A percentile compares a stretch with the other conserved stretches of the same genome.
Evolutionary conservation across 805 yeast genomes (phyloP).

Genomic region (Kodamaea lidongshanica): DNA sequence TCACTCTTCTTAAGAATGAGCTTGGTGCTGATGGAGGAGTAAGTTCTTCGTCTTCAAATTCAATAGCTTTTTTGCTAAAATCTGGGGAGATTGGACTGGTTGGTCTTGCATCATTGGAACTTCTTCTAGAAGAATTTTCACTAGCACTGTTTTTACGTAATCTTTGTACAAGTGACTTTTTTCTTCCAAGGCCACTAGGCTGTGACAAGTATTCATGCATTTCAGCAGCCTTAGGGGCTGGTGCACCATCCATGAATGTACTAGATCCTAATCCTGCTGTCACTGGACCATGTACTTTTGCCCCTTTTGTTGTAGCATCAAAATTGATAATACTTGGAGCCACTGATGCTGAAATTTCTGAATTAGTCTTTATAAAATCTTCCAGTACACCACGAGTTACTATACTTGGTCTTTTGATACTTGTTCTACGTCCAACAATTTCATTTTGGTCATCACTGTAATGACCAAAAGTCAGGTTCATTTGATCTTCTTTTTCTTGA

Average conservation of each 20-base stretch:
- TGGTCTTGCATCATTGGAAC: slow-evolving; percentile 22
- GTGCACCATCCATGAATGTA: slow-evolving; percentile 93
- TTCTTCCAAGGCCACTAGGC: slow-evolving; percentile 57
- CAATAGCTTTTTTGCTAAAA: slow-evolving; percentile 12
- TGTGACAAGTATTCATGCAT: slow-evolving; percentile 22
- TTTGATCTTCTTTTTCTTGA: slow-evolving; percentile 42
- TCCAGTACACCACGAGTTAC: no score
- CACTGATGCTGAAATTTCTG: slow-evolving; percentile 19
- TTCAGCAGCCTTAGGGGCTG: slow-evolving; percentile 53
- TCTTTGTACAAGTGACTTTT: slow-evolving; percentile 76
- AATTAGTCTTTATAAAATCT: slow-evolving; percentile 8
- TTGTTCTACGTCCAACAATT: slow-evolving; percentile 26
- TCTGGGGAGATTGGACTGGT: slow-evolving; percentile 8
- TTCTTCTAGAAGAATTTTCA: slow-evolving; percentile 27
- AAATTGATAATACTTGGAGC: slow-evolving; percentile 52
- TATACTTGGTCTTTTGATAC: slow-evolving; percentile 8
- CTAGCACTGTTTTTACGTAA: slow-evolving; percentile 38
- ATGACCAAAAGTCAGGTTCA: slow-evolving; percentile 74
- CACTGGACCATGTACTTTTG: slow-evolving; percentile 76
- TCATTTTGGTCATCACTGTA: slow-evolving; percentile 43
- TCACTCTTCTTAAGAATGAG: slow-evolving; percentile 76
- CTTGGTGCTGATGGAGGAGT: slow-evolving; percentile 10
- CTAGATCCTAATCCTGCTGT: slow-evolving; percentile 88
- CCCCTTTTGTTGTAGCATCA: slow-evolving; percentile 63
- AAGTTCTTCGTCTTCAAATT: slow-evolving; percentile 8